Evolutionary conservation across 164 flowering plant genomes (phyloP).

Genomic region (Sextonia rubra): DNA sequence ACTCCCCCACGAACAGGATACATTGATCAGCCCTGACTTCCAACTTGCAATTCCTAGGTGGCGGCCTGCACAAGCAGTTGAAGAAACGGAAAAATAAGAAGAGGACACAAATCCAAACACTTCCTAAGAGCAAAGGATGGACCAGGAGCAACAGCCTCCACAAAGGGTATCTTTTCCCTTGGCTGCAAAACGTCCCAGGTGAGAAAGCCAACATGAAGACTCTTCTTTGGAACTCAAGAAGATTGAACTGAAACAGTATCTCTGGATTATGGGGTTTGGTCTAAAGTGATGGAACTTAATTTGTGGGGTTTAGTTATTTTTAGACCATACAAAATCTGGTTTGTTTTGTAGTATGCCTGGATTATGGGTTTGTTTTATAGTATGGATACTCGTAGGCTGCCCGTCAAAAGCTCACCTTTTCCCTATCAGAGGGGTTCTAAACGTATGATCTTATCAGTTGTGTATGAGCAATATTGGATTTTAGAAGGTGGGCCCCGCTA

Average conservation of each 20-base stretch:
- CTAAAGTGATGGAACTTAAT: neutral
- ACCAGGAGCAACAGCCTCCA: conserved; percentile 37
- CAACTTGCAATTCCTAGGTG: conserved; percentile 71
- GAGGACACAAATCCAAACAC: conserved; percentile 32
- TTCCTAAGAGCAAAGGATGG: conserved; percentile 49
- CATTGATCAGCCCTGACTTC: conserved; percentile 78
- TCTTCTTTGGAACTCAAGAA: neutral
- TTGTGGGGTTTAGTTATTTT: neutral
- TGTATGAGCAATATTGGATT: no score
- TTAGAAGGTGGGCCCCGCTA: no score
- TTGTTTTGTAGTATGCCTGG: neutral
- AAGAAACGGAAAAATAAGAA: conserved; percentile 78
- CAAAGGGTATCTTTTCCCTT: conserved; percentile 87
- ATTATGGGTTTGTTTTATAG: no score
- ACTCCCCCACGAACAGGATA: conserved; percentile 82
- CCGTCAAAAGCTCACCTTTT: no score
- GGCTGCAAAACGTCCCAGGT: conserved; percentile 49
- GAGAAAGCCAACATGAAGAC: neutral
- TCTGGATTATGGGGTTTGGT: neutral
- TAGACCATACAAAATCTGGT: neutral
- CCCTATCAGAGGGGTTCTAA: no score
- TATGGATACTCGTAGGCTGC: no score
- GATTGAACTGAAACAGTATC: neutral
- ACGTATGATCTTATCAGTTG: no score
- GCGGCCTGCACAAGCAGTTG: conserved; percentile 36